These are phyloP conservation scores for Hemileia vastatrix DNA, from an alignment of 1,284 basidiomycete species.

Conservation along the genomic window DNA sequence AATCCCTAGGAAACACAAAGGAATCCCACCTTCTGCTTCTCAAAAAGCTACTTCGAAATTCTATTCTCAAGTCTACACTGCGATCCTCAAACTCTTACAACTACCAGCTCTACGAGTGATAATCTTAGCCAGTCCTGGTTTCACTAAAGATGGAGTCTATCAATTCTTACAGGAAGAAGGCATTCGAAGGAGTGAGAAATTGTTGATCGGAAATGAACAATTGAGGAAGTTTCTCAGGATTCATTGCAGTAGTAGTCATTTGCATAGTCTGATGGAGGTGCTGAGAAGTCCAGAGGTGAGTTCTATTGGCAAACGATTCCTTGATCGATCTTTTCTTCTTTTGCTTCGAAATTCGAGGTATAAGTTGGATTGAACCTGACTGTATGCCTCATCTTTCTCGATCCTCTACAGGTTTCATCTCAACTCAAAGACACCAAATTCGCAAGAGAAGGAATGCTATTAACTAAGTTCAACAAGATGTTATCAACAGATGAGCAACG, in stretches of 20 bases:
- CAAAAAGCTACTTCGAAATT: slow-evolving; percentile 14
- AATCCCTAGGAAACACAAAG: slow-evolving; percentile 72
- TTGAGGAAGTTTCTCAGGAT: slow-evolving; percentile 85
- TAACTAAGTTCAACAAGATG: slow-evolving; percentile 67
- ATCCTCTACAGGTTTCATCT: slow-evolving; percentile 40
- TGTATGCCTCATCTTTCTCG: too few relatives aligned
- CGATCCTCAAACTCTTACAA: slow-evolving; percentile 81
- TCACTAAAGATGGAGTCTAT: slow-evolving; percentile 80
- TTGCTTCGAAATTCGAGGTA: too few relatives aligned
- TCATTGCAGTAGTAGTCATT: slow-evolving; percentile 84
- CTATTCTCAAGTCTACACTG: slow-evolving; percentile 57
- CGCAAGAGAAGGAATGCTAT: slow-evolving; percentile 78
- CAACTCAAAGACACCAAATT: slow-evolving; percentile 96
- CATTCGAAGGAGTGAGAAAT: too few relatives aligned
- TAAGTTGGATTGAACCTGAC: too few relatives aligned
- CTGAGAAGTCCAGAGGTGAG: too few relatives aligned
- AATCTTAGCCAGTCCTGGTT: slow-evolving; percentile 92
- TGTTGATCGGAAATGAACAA: too few relatives aligned
- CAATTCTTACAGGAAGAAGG: slow-evolving; percentile 66
- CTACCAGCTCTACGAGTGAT: slow-evolving; percentile 73
- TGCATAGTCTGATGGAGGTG: slow-evolving; percentile 90
- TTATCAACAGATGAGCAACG: slow-evolving; percentile 84
- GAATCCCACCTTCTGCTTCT: not conserved
- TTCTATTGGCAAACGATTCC: too few relatives aligned
- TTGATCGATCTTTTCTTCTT: too few relatives aligned